phyloP scores from a whole-genome alignment of 305 asterid genomes.

The Fraxinus sp. region DNA sequence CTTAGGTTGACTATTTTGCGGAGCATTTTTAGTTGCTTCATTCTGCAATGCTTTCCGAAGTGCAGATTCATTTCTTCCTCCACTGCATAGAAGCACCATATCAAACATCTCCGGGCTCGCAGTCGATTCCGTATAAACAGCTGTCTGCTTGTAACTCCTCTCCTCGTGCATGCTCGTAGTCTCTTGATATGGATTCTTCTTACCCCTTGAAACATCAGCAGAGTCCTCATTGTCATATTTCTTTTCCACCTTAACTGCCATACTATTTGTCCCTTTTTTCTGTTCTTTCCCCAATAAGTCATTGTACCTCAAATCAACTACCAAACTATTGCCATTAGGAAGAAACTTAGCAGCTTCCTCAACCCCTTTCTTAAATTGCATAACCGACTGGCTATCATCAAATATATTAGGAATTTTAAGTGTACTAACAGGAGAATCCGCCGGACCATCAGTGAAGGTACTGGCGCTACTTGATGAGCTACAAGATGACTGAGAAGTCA shows the following conservation, averaged over 20 bases:
- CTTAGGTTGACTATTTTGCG: conserved; percentile 36
- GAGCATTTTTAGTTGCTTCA: conserved; percentile 37
- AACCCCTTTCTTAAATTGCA: conserved; percentile 66
- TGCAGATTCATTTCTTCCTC: conserved; percentile 59
- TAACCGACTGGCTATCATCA: conserved; percentile 52
- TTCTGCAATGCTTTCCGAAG: conserved; percentile 64
- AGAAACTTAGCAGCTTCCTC: conserved; percentile 81
- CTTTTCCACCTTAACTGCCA: conserved; percentile 39
- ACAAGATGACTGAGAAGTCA: conserved; percentile 45
- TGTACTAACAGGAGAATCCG: conserved; percentile 62
- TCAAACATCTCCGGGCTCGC: conserved; percentile 69
- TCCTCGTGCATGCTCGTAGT: conserved; percentile 36
- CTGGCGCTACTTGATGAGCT: conserved; percentile 51
- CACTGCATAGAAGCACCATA: conserved; percentile 68
- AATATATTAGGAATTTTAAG: conserved; percentile 55
- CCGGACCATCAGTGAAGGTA: conserved; percentile 44
- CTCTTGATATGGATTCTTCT: conserved; percentile 46
- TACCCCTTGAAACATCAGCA: conserved; percentile 45
- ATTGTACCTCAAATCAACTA: conserved; percentile 31
- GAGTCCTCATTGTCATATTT: conserved; percentile 25
- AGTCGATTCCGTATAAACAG: conserved; percentile 58
- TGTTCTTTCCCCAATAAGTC: conserved; percentile 29
- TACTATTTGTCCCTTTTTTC: conserved; percentile 12
- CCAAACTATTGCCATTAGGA: conserved; percentile 42
- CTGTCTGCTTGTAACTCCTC: conserved; percentile 69